Evolutionary conservation across 2,329 filamentous ascomycete genomes (phyloP), one percentile per base, ranked within the genome.

Genomic region (Diaporthe sp.): DNA sequence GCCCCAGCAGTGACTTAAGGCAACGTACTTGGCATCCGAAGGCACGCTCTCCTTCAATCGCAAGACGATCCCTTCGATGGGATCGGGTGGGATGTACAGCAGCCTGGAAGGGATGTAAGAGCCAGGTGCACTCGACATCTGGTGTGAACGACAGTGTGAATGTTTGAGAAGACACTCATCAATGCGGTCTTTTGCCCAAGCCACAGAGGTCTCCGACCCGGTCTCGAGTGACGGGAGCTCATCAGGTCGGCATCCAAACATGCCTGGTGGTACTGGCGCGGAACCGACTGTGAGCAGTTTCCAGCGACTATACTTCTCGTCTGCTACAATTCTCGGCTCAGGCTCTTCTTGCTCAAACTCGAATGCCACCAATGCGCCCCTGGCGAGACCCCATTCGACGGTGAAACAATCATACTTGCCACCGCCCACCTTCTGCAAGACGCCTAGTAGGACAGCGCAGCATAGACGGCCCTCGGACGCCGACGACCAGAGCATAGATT

Each of bases 1-100:
- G 39, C 61, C 62, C 51, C 72, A 74, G 44, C 62, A 74, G 44
- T 74, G 19, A 22, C 72, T 74, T 1, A 74, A n/a, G 15, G 68
- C 39, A 44, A 31, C 31, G 7, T 71, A 71, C 12, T 28, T 22
- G 19, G 17, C 42, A 6, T 4, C n/a, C 2, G 17, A 57, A 25
- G 68, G n/a, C 12, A 71, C n/a, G 9, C 17, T n/a, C 3, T 62
- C 22, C 9, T 19, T 62, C 0, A 12, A 8, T 4, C 60, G 39
- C 39, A 61, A 42, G 3, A 25, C 6, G 60, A 62, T 3, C 15
- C 60, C 39, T 28, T 46, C 13, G n/a, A 2, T 22, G 8, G 60
- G 60, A 31, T 22, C 7, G 0, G 60, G 60, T 19, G 60, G 37
- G 8, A 62, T 44, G 39, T 62, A 62, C 17, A 62, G 60, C 28